These are phyloP conservation scores for Taiwanofungus camphoratus DNA, from an alignment of 1,284 basidiomycete species.

Conservation along the genomic window DNA sequence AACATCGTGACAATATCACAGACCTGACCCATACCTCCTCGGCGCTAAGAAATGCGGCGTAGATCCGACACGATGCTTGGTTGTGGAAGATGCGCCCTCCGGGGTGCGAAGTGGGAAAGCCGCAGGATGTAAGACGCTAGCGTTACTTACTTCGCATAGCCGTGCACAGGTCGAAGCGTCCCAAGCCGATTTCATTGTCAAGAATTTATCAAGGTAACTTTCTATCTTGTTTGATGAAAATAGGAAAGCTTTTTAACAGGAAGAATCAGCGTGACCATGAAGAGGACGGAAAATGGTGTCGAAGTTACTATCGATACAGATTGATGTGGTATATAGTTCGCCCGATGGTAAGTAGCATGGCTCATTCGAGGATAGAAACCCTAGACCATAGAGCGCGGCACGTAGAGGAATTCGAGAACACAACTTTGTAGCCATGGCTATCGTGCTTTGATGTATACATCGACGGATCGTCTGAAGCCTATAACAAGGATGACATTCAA, in stretches of 20 bases:
- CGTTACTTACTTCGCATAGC: slow-evolving; percentile 73
- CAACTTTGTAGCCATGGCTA: slow-evolving; percentile 2
- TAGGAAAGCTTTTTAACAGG: not conserved
- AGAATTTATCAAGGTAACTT: slow-evolving; percentile 53
- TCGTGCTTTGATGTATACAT: slow-evolving; percentile 36
- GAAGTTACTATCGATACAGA: slow-evolving; percentile 37
- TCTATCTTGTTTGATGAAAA: not conserved
- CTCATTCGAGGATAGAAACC: not conserved
- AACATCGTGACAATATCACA: slow-evolving; percentile 29
- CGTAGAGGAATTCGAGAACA: not conserved
- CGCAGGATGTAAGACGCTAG: slow-evolving; percentile 77
- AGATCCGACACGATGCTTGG: slow-evolving; percentile 63
- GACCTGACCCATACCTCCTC: slow-evolving; percentile 83
- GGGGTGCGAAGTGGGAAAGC: slow-evolving; percentile 72
- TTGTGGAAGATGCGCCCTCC: slow-evolving; percentile 83
- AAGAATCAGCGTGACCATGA: slow-evolving; percentile 37
- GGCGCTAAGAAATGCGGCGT: slow-evolving; percentile 62
- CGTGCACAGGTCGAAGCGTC: slow-evolving; percentile 55
- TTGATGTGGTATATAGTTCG: slow-evolving; percentile 8
- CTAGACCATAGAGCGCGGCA: not conserved
- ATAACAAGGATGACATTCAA: no score
- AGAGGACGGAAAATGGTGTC: slow-evolving; percentile 36
- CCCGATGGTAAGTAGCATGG: no score
- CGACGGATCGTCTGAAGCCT: slow-evolving; percentile 47
- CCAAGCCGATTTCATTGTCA: slow-evolving; percentile 55